A percentile compares a stretch with the other conserved stretches of the same genome.
Conservation (phyloP, 495 filamentous ascomycete genomes). For the Neurospora intermedia region DNA sequence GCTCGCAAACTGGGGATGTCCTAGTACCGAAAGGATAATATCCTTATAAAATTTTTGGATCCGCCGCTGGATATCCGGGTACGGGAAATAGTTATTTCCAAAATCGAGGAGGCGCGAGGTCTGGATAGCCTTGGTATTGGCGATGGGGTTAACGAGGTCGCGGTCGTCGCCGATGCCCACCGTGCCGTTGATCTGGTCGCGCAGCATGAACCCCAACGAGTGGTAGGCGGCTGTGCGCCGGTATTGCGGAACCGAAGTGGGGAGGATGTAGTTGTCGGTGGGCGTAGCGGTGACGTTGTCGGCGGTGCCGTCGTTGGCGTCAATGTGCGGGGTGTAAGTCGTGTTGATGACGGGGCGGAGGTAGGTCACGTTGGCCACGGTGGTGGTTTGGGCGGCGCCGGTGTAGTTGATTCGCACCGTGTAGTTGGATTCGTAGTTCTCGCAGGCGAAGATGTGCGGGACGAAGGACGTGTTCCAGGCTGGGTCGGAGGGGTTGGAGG, state of each 20-base stretch:
- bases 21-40: conserved; percentile 25
- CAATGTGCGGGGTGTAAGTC: conserved; percentile 19
- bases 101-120: conserved; percentile 22
- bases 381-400: conserved; percentile 16
- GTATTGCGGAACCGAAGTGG: conserved; percentile 16
- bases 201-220: conserved; percentile 22
- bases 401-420: conserved; percentile 24
- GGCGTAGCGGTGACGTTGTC: conserved; percentile 29
- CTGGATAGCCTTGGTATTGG: conserved; percentile 25
- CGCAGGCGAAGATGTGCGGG: conserved; percentile 29
- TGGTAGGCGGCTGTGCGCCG: conserved; percentile 26
- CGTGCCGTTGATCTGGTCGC: conserved; percentile 28
- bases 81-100: conserved; percentile 19
- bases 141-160: conserved; percentile 21
- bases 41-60: conserved; percentile 26
- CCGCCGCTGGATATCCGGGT: conserved; percentile 5
- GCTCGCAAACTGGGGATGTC: conserved; percentile 22
- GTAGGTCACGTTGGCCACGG: conserved; percentile 16
- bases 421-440: conserved; percentile 29
- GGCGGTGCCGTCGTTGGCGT: conserved; percentile 25
- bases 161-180: conserved; percentile 11
- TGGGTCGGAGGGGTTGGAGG: conserved; percentile 12
- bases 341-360: conserved; percentile 25
- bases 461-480: conserved; percentile 20
- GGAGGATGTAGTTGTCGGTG: conserved; percentile 24